Evolutionary conservation across 1,139 yeast species (phyloP).

Genomic region (Taphrina deformans): DNA sequence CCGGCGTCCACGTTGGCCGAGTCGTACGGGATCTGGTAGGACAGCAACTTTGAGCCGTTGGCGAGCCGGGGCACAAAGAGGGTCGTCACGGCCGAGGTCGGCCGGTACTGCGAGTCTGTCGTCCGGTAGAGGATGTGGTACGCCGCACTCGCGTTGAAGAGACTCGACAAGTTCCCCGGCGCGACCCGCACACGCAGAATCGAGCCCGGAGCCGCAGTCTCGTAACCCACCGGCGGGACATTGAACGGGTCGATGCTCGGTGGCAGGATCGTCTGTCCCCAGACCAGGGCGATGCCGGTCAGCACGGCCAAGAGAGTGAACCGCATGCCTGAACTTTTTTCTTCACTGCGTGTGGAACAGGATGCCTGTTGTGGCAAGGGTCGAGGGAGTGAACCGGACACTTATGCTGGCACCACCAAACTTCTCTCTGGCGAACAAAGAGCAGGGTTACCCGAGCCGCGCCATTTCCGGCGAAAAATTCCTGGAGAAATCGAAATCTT

Average conservation of each 20-base stretch:
- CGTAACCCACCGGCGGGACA: slow-evolving; percentile 9
- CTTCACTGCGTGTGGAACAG: too few relatives aligned
- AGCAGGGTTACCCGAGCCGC: neutral
- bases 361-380: too few relatives aligned
- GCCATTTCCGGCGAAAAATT: neutral
- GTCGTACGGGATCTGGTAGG: slow-evolving; percentile 44
- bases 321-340: neutral
- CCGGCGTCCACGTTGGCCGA: slow-evolving; percentile 42
- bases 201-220: slow-evolving; percentile 4
- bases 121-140: slow-evolving; percentile 42
- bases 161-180: slow-evolving; percentile 14
- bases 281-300: neutral
- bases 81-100: slow-evolving; percentile 43
- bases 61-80: slow-evolving; percentile 41
- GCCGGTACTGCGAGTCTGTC: slow-evolving; percentile 41
- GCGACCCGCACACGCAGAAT: slow-evolving; percentile 18
- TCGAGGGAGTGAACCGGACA: too few relatives aligned
- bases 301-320: neutral
- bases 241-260: slow-evolving; percentile 28
- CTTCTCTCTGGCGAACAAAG: too few relatives aligned
- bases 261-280: neutral
- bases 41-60: slow-evolving; percentile 39
- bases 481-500: too few relatives aligned
- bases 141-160: slow-evolving; percentile 37
- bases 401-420: too few relatives aligned